Base-by-base conservation (phyloP, 2,329 filamentous ascomycete species). In the Xylariaceae sp. region DNA sequence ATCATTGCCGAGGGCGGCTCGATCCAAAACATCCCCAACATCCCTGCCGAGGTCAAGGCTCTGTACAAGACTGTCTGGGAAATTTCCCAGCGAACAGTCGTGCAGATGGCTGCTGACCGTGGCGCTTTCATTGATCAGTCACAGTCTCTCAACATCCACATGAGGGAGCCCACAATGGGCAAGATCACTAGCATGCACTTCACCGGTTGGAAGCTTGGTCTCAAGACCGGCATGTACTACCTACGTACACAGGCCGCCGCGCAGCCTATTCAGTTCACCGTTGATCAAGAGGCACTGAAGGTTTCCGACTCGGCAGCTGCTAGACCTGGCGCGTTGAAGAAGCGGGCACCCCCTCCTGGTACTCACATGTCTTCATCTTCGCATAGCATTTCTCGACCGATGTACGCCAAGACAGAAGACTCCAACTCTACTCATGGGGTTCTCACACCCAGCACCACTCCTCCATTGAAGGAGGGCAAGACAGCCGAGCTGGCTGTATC, bases 171-270 rank as follows among this genome's bases (percentile, higher is more conserved):
- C 48, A 96, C 92, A 55, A 97, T 99, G 93, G 94, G 94, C 78
- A 99, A 99, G 84, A 96, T 99, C 76, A 99, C 94, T 61, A 94
- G 89, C 75, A 99, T 99, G 94, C 94, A 99, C 81, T 99, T 99
- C 73, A 85, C 94, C 53, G 94, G 94, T 69, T 99, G 94, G 94
- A 99, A 97, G 83, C 87, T 97, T 66, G 94, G 94, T 72, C 85
- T 99, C 68, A 99, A 99, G 88, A 99, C 94, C 41, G 94, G 94
- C 80, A 97, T 99, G 94, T 99, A 99, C 87, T 99, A 99, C 78
- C 87, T 99, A 69, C 91, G 94, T 71, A 99, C 94, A 52, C 94
- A 96, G 86, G 94, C 94, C 64, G 94, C 94, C 41, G 92, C 92
- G 15, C 92, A 92, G 51, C 94, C 94, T 56, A 99, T 99, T 67